phyloP scores from a whole-genome alignment of 768 basidiomycete species.

The Tylopilus sp. region DNA sequence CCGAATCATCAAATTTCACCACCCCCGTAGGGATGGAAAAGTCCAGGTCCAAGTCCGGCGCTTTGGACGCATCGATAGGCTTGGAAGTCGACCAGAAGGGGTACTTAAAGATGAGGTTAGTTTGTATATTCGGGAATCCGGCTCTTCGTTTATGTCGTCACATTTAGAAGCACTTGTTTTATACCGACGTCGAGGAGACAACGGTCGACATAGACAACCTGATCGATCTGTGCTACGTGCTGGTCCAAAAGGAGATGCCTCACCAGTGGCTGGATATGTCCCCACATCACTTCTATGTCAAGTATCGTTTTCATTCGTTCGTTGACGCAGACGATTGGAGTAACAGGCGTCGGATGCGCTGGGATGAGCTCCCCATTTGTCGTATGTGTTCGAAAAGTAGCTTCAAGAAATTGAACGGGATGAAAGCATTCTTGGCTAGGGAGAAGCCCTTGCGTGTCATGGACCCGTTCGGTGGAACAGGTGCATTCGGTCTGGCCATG shows the following conservation, averaged over 20 bases:
- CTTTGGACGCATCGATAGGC: slow-evolving; percentile 48
- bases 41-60: slow-evolving; percentile 35
- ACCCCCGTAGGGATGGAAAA: slow-evolving; percentile 9
- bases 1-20: slow-evolving; percentile 40
- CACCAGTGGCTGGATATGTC: slow-evolving; percentile 51
- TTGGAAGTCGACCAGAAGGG: slow-evolving; percentile 35
- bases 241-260: slow-evolving; percentile 32
- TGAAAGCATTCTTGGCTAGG: slow-evolving; percentile 32
- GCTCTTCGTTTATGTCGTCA: background rate
- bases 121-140: background rate
- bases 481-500: slow-evolving; percentile 62
- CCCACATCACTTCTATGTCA: slow-evolving; percentile 54
- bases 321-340: slow-evolving; percentile 33
- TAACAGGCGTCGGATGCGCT: slow-evolving; percentile 29
- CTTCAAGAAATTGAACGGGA: slow-evolving; percentile 29
- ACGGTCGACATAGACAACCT: slow-evolving; percentile 36
- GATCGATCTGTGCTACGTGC: slow-evolving; percentile 47
- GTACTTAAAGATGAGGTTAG: slow-evolving; percentile 56
- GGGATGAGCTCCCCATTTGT: slow-evolving; percentile 44
- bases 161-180: slow-evolving; percentile 56
- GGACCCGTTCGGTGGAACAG: slow-evolving; percentile 45
- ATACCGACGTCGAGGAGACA: slow-evolving; percentile 46
- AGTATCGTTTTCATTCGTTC: slow-evolving; percentile 48
- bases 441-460: slow-evolving; percentile 30
- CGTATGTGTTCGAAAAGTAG: slow-evolving; percentile 36